Conservation (phyloP, 345 rosid species). For the Eucalyptus tenuipes region DNA sequence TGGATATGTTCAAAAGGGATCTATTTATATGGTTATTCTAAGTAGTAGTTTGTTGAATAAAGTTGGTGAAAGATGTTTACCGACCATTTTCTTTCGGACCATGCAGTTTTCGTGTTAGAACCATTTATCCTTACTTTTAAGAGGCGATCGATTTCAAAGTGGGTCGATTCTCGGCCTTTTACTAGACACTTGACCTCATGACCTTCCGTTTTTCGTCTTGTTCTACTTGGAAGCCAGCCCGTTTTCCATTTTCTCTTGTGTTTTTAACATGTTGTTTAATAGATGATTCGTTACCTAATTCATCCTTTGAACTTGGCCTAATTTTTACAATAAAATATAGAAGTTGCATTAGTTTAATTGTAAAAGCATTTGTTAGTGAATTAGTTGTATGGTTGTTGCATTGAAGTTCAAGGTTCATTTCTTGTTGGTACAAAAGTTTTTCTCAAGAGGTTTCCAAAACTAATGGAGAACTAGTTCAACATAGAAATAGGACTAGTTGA, state of each 20-base stretch:
- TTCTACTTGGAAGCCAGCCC: neutral
- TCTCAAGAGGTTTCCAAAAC: neutral
- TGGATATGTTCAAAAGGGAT: neutral
- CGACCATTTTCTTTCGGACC: neutral
- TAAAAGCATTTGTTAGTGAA: neutral
- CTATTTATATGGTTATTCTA: neutral
- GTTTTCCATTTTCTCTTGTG: neutral
- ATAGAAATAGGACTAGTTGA: neutral
- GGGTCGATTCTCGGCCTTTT: neutral
- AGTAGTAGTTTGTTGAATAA: neutral
- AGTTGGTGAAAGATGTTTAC: neutral
- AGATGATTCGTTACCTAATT: neutral
- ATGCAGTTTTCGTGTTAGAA: fast-evolving
- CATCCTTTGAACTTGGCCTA: neutral
- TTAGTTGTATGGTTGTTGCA: neutral
- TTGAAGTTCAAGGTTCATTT: neutral
- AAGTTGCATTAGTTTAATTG: neutral
- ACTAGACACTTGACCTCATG: neutral
- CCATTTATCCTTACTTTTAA: neutral
- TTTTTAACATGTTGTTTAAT: neutral
- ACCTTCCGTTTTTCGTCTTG: neutral
- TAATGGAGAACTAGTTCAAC: neutral
- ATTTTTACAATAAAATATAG: neutral
- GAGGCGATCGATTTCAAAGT: neutral
- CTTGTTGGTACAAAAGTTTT: neutral